These are phyloP conservation scores for Komagataella kurtzmanii DNA, from an alignment of 805 yeast genomes.

Conservation along the genomic window DNA sequence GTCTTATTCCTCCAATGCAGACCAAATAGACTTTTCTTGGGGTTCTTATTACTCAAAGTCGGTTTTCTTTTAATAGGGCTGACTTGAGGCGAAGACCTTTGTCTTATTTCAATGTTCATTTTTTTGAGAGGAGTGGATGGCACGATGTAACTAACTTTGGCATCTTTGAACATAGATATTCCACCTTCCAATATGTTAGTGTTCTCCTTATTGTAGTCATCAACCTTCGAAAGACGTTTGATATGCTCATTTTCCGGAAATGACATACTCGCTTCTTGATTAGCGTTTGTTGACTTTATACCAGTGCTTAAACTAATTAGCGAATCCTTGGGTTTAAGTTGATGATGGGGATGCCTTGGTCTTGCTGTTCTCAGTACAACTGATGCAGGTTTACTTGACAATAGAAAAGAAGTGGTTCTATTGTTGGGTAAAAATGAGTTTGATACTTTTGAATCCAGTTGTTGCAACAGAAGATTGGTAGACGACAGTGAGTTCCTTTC, in stretches of 20 bases:
- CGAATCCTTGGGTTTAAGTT: constrained; percentile 6
- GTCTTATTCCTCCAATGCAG: background rate
- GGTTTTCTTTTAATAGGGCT: background rate
- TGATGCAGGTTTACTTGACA: background rate
- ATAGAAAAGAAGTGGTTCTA: background rate
- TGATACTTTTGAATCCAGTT: constrained; percentile 5
- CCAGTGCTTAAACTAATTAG: constrained; percentile 6
- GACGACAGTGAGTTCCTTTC: constrained; percentile 10
- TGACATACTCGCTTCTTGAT: background rate
- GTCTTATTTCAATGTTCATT: constrained; percentile 25
- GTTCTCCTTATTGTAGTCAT: constrained; percentile 9
- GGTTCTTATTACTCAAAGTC: background rate
- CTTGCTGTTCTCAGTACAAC: background rate
- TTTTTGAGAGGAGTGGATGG: constrained; percentile 63
- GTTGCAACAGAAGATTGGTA: constrained; percentile 10
- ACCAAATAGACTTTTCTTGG: background rate
- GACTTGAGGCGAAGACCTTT: background rate
- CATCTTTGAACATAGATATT: constrained; percentile 32
- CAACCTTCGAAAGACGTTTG: constrained; percentile 8
- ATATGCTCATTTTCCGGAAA: constrained; percentile 9
- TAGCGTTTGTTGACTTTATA: background rate
- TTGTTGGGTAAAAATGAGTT: constrained; percentile 1
- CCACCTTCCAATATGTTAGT: constrained; percentile 40
- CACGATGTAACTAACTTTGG: constrained; percentile 28
- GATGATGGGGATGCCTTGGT: background rate